phyloP scores from a whole-genome alignment of 768 basidiomycete species.

The Auriscalpium orientale region DNA sequence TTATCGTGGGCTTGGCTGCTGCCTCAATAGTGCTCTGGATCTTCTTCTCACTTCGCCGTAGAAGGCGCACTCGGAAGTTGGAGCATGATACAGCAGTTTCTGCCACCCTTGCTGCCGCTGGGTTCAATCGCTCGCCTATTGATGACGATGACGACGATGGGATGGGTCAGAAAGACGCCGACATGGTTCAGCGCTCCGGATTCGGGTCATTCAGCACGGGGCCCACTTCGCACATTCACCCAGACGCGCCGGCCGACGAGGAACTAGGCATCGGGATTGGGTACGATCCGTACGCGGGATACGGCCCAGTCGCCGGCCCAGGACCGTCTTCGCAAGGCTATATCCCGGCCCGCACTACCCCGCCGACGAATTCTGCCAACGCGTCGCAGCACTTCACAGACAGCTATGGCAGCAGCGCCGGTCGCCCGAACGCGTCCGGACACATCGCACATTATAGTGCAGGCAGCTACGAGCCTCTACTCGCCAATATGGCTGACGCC shows the following conservation, averaged over 20 bases:
- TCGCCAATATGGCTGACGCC: conserved; percentile 25
- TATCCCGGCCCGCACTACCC: conserved; percentile 37
- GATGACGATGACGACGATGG: conserved; percentile 35
- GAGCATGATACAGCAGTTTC: conserved; percentile 67
- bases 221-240: conserved; percentile 9
- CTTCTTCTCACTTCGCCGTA: conserved; percentile 61
- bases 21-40: conserved; percentile 63
- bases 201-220: conserved; percentile 16
- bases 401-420: conserved; percentile 22
- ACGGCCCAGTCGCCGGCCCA: conserved; percentile 12
- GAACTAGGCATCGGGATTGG: conserved; percentile 4
- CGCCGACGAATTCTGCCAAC: conserved; percentile 28
- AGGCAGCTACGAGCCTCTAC: conserved; percentile 54
- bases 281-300: conserved; percentile 9
- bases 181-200: conserved; percentile 18
- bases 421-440: conserved; percentile 20
- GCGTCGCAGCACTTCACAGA: conserved; percentile 12
- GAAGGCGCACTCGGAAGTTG: conserved; percentile 49
- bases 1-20: conserved; percentile 77
- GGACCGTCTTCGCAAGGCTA: conserved; percentile 33
- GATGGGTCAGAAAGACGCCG: conserved; percentile 13
- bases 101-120: conserved; percentile 65
- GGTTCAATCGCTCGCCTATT: conserved; percentile 58
- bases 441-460: conserved; percentile 44
- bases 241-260: conserved; percentile 12